phyloP scores from a whole-genome alignment of 2,329 filamentous ascomycete genomes.

The Allantophomopsis lycopodina region DNA sequence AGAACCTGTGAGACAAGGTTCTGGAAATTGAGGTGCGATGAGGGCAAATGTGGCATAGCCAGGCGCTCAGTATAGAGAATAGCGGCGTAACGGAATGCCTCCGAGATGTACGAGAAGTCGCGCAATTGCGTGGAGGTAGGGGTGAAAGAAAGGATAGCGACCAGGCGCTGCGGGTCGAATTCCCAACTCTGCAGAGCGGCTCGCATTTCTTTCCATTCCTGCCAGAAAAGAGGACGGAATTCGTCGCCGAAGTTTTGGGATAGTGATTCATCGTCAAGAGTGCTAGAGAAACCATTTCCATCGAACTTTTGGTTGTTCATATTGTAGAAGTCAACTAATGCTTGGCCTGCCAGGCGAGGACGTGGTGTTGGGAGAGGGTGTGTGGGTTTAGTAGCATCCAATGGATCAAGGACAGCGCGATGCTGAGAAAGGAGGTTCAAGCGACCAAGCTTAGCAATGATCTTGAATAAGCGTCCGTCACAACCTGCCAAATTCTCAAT shows the following conservation, averaged over 20 bases:
- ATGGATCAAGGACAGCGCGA: conserved; percentile 38
- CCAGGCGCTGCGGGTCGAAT: conserved; percentile 43
- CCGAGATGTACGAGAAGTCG: conserved; percentile 71
- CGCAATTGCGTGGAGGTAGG: conserved; percentile 48
- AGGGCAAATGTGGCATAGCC: conserved; percentile 60
- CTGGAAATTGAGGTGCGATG: conserved; percentile 66
- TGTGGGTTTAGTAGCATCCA: conserved; percentile 20
- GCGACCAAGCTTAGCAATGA: conserved; percentile 70
- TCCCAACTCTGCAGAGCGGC: conserved; percentile 69
- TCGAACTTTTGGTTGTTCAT: conserved; percentile 46
- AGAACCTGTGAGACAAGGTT: conserved; percentile 71
- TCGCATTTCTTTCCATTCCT: conserved; percentile 73
- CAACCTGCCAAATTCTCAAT: conserved; percentile 78
- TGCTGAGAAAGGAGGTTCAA: conserved; percentile 74
- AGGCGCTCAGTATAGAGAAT: conserved; percentile 83
- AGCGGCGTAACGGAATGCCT: conserved; percentile 81
- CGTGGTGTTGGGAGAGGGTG: conserved; percentile 14
- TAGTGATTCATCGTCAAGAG: conserved; percentile 40
- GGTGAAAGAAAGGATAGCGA: conserved; percentile 31
- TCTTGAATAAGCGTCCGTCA: conserved; percentile 74
- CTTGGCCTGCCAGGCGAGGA: conserved; percentile 25
- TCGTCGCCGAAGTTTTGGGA: conserved; percentile 32
- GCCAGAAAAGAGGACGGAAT: conserved; percentile 58
- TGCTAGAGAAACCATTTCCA: conserved; percentile 49
- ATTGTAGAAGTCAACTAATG: conserved; percentile 33